These are phyloP conservation scores for Glycine tomentella DNA, from an alignment of 306 rosid species.

Conservation along the genomic window DNA sequence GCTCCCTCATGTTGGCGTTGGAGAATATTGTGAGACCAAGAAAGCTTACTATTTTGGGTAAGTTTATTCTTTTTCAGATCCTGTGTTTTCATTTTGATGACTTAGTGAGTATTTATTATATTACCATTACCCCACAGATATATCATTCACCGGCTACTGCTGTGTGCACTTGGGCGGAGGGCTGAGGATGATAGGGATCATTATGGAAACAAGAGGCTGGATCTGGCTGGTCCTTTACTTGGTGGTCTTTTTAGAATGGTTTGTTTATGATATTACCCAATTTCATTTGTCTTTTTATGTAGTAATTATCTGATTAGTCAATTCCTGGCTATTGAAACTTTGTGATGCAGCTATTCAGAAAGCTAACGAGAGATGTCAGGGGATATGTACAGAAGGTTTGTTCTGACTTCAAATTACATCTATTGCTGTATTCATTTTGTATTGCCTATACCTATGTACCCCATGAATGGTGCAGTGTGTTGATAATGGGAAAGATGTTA, in stretches of 20 bases:
- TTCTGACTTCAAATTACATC: slow-evolving; percentile 27
- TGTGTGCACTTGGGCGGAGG: slow-evolving; percentile 95
- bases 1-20: slow-evolving; percentile 98
- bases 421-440: slow-evolving; percentile 27
- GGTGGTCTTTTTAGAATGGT: slow-evolving; percentile 98
- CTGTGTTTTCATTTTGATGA: neutral
- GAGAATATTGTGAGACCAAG: slow-evolving; percentile 98
- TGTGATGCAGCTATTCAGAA: slow-evolving; percentile 88
- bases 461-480: slow-evolving; percentile 78
- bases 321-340: slow-evolving; percentile 37
- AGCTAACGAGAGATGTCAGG: slow-evolving; percentile 94
- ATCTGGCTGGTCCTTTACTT: slow-evolving; percentile 97
- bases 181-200: slow-evolving; percentile 99
- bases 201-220: slow-evolving; percentile 96
- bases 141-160: slow-evolving; percentile 92
- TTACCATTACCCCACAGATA: slow-evolving; percentile 60
- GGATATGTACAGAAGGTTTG: slow-evolving; percentile 92
- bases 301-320: neutral
- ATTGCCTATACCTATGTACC: slow-evolving; percentile 34
- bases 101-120: slow-evolving; percentile 37
- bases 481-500: slow-evolving; percentile 97
- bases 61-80: slow-evolving; percentile 27
- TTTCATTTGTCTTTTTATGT: slow-evolving; percentile 6
- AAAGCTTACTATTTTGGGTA: slow-evolving; percentile 98
- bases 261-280: slow-evolving; percentile 30